A percentile compares a stretch with the other conserved stretches of the same genome.
Conservation (phyloP, 805 yeast genomes). For the Cyberlindnera amylophila region DNA sequence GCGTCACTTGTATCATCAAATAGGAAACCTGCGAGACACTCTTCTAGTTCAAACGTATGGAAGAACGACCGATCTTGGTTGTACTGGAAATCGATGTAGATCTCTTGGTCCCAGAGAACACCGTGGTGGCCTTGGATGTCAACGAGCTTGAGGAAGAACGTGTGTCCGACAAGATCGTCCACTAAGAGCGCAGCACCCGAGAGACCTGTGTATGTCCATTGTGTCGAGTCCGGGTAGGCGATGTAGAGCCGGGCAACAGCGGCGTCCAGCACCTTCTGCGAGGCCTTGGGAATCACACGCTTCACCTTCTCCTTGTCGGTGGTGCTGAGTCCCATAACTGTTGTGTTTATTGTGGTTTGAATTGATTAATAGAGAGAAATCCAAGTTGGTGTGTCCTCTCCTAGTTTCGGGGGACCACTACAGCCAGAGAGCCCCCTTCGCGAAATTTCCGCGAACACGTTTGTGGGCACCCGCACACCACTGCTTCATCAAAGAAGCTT, state of each 20-base stretch:
- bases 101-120: constrained; percentile 95
- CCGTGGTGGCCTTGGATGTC: constrained; percentile 82
- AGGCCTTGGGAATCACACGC: constrained; percentile 80
- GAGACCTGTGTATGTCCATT: constrained; percentile 87
- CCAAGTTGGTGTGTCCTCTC: no score
- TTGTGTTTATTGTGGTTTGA: not conserved
- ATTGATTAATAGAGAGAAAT: no score
- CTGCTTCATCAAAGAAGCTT: no score
- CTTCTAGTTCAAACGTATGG: constrained; percentile 92
- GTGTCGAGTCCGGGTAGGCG: constrained; percentile 77
- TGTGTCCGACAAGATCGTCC: constrained; percentile 92
- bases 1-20: constrained; percentile 92
- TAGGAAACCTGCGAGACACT: constrained; percentile 78
- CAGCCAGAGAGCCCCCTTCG: no score
- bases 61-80: constrained; percentile 93
- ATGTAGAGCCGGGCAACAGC: constrained; percentile 86
- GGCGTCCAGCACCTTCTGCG: constrained; percentile 85
- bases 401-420: no score
- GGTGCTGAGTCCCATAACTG: constrained; percentile 35
- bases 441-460: no score
- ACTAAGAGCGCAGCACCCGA: constrained; percentile 84
- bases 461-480: no score
- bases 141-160: constrained; percentile 84
- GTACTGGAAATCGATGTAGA: constrained; percentile 83
- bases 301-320: constrained; percentile 87